Percentiles rank a stretch among this genome's conserved stretches.
Evolutionary conservation across 2,329 filamentous ascomycete species (phyloP).

Genomic region (Apiospora phragmitis): DNA sequence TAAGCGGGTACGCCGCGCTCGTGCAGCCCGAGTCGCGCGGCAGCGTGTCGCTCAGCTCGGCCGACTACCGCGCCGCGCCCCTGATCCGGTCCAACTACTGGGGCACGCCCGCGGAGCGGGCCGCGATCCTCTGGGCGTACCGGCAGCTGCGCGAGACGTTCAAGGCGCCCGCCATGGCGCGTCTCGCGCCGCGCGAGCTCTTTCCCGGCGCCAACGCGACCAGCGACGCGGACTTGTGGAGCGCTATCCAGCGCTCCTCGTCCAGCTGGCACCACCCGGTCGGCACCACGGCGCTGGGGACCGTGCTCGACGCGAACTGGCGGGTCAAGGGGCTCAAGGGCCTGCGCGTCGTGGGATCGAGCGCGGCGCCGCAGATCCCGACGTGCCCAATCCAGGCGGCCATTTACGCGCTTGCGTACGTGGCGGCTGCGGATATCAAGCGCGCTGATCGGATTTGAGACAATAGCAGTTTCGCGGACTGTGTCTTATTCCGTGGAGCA

Average conservation of each 20-base stretch:
- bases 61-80: constrained; percentile 52
- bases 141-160: constrained; percentile 17
- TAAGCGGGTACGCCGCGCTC: constrained; percentile 35
- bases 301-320: constrained; percentile 19
- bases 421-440: constrained; percentile 9
- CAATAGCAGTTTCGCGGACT: too few species aligned
- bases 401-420: constrained; percentile 21
- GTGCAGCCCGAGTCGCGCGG: constrained; percentile 23
- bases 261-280: constrained; percentile 21
- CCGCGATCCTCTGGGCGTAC: constrained; percentile 19
- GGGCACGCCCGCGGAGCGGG: constrained; percentile 40
- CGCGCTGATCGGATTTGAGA: too few species aligned
- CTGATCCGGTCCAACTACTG: constrained; percentile 50
- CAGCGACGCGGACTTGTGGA: constrained; percentile 18
- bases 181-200: constrained; percentile 13
- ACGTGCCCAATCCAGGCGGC: constrained; percentile 22
- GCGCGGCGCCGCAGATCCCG: constrained; percentile 17
- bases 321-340: constrained; percentile 19
- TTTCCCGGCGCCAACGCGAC: constrained; percentile 20
- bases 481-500: too few species aligned
- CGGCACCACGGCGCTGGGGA: constrained; percentile 21
- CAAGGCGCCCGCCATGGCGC: constrained; percentile 12
- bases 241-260: constrained; percentile 15
- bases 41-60: constrained; percentile 44
- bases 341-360: constrained; percentile 22